Base-by-base conservation (phyloP, 495 filamentous ascomycete genomes). In the Penicillium chermesinum region DNA sequence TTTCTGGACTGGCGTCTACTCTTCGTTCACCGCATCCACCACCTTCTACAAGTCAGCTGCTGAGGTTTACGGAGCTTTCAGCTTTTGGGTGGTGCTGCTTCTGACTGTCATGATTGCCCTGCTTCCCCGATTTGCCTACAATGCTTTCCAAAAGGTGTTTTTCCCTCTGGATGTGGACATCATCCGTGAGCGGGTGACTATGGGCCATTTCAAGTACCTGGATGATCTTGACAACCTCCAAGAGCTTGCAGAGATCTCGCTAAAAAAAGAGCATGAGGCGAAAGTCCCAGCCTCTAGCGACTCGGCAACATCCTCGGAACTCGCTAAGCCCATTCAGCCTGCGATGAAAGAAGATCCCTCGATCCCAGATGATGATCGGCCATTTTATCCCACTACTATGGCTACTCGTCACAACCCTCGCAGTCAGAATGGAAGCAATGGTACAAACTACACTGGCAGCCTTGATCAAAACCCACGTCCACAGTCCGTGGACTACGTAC, bases 1-100 rank as follows among this genome's bases (percentile, higher is more conserved):
- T 78, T 85, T 95, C 70, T 99, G 93, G 94, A 96, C 94, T 17
- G 91, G 88, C 34, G 79, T 96, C 36, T 99, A 91, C 66, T 89
- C 89, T 0, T 73, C 86, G 5, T 79, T 83, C 54, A 74, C 75
- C 5, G 74, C 71, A 16, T 80, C 88, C 2, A 72, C 73, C 25
- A 73, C 76, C 20, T 95, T 97, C 65, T 95, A 94, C 71, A 71
- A 81, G 42, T 78, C 86, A 2, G 91, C 84, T 10, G 69, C 79
- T 0, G 77, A 97, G 64, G 83, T 91, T 25, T 97, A 91, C 59
- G 81, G 80, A 6, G 73, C 88, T 42, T 68, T 88, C 38, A 80
- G 83, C 10, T 99, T 95, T 73, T 99, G 94, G 94, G 80, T 85
- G 20, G 75, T 85, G 41, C 74, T 86, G 22, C 70, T 91, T 14